Percentiles rank a stretch among this genome's conserved stretches.
Conservation (phyloP, 2,329 filamentous ascomycete species). For the Aspergillus quadricinctus region DNA sequence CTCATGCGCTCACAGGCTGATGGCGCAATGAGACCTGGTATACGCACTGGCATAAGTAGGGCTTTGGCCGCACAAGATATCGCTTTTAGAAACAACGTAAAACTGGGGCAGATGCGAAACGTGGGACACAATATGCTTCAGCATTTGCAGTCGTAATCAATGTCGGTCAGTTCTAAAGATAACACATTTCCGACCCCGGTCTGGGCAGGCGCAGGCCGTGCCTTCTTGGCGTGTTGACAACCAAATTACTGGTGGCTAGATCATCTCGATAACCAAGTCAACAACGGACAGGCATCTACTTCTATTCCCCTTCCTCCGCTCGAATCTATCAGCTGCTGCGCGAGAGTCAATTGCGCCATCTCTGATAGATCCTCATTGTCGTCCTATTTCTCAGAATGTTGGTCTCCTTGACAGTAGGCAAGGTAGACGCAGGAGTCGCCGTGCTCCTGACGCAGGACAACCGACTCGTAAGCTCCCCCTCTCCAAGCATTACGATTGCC, state of each 20-base stretch:
- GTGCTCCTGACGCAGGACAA: slow-evolving; percentile 96
- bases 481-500: slow-evolving; percentile 1
- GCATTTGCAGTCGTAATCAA: neutral
- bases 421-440: slow-evolving; percentile 97
- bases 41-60: neutral
- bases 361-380: neutral
- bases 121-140: neutral
- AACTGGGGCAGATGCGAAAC: neutral
- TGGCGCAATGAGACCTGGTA: neutral
- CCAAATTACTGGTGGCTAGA: neutral
- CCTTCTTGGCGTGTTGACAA: neutral
- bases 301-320: neutral
- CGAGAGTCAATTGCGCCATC: neutral
- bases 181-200: neutral
- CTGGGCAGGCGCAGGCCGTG: neutral
- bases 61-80: neutral
- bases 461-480: slow-evolving; percentile 65
- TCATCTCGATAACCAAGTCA: neutral
- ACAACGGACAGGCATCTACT: neutral
- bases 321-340: neutral
- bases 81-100: neutral
- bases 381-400: slow-evolving; percentile 60
- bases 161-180: neutral
- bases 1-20: neutral
- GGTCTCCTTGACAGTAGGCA: slow-evolving; percentile 96